Evolutionary conservation across 2,329 filamentous ascomycete species (phyloP).

Genomic region (Fusarium tupiense): DNA sequence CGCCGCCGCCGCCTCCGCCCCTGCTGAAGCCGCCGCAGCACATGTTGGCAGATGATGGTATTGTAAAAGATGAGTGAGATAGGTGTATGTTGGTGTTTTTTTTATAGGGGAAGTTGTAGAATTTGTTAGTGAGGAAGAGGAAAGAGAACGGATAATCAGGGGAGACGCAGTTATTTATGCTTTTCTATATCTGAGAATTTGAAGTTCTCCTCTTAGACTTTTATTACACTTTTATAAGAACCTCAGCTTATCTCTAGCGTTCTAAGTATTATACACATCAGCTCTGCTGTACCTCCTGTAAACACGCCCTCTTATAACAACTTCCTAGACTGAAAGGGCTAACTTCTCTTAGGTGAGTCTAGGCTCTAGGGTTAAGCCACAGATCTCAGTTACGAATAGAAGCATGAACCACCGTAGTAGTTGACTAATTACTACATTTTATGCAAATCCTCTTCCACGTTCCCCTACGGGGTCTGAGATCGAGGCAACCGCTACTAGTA

Average conservation of each 20-base stretch:
- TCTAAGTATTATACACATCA: neutral
- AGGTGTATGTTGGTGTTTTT: neutral
- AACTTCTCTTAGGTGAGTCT: neutral
- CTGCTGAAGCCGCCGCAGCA: neutral
- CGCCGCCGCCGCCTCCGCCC: no score
- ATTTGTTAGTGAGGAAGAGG: no score
- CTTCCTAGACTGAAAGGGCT: neutral
- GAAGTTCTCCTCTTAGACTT: neutral
- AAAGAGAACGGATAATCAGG: neutral
- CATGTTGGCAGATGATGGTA: neutral
- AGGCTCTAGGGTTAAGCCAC: neutral
- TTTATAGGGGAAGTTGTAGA: neutral
- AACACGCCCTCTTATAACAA: neutral
- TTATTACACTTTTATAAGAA: neutral
- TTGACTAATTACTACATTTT: neutral
- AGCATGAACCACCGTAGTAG: no score
- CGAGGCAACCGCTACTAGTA: neutral
- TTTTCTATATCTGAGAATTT: neutral
- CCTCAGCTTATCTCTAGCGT: neutral
- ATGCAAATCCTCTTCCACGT: neutral
- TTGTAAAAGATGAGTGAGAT: neutral
- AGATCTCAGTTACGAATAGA: neutral
- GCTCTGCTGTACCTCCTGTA: neutral
- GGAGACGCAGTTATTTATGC: neutral
- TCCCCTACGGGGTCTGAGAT: neutral